These are phyloP conservation scores for Pinus taeda DNA, from an alignment of 75 land plant species.

Conservation along the genomic window DNA sequence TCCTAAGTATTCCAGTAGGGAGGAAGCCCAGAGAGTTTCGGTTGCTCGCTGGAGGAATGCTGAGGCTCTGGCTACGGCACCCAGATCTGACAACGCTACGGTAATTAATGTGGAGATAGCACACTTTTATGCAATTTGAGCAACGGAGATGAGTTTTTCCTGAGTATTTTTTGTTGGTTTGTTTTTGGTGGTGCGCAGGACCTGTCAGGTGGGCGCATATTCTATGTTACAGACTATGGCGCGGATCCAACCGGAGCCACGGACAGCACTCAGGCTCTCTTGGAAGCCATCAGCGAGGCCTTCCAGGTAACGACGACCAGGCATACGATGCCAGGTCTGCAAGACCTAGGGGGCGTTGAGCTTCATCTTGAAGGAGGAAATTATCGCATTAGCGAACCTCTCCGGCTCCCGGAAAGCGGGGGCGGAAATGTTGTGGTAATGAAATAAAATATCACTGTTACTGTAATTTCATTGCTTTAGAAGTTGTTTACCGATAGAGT, in stretches of 20 bases:
- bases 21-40: too few relatives aligned
- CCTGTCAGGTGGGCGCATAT: slow-evolving; percentile 27
- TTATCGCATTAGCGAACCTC: slow-evolving; percentile 48
- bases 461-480: neutral
- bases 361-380: slow-evolving; percentile 63
- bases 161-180: too few relatives aligned
- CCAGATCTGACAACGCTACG: too few relatives aligned
- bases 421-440: slow-evolving; percentile 58
- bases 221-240: slow-evolving; percentile 41
- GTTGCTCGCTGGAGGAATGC: too few relatives aligned
- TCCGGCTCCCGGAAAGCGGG: slow-evolving; percentile 37
- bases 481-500: too few relatives aligned
- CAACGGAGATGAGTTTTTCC: too few relatives aligned
- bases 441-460: neutral
- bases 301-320: slow-evolving; percentile 15
- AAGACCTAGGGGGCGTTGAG: slow-evolving; percentile 53
- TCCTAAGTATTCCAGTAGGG: too few relatives aligned
- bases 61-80: too few relatives aligned
- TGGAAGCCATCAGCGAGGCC: slow-evolving; percentile 35
- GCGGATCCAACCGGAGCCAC: slow-evolving; percentile 53
- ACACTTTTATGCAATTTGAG: too few relatives aligned
- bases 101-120: too few relatives aligned
- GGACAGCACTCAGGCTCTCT: slow-evolving; percentile 49
- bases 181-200: slow-evolving; percentile 5
- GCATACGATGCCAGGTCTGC: slow-evolving; percentile 37